A percentile compares a stretch with the other conserved stretches of the same genome.
phyloP scores from a whole-genome alignment of 208 protist genomes.

The Dictyostelium gargantuum region DNA sequence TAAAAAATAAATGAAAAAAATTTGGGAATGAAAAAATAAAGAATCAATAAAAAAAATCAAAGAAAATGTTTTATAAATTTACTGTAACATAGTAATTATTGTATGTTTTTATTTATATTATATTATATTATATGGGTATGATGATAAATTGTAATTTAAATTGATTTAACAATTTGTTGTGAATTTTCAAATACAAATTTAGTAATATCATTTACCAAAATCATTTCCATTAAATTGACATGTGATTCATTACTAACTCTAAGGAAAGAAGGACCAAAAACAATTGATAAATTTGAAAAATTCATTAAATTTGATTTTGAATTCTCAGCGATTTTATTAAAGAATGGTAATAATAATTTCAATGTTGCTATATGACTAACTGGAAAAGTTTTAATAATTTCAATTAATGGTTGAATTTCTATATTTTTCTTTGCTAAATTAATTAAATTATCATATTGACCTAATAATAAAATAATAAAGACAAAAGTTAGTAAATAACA shows the following conservation, averaged over 20 bases:
- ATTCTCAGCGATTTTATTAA: slow-evolving; percentile 20
- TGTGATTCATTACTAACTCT: background rate
- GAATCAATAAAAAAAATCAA: too few species aligned
- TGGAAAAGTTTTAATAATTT: slow-evolving; percentile 22
- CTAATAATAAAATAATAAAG: background rate
- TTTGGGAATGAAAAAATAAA: too few species aligned
- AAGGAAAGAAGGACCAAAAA: slow-evolving; percentile 31
- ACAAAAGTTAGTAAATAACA: background rate
- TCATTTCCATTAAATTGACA: background rate
- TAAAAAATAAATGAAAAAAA: too few species aligned
- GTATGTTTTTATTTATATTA: too few species aligned
- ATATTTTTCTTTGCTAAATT: background rate
- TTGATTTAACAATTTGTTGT: background rate
- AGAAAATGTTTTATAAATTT: too few species aligned
- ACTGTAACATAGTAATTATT: too few species aligned
- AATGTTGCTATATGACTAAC: background rate
- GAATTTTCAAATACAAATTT: slow-evolving; percentile 15
- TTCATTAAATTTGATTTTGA: slow-evolving; percentile 36
- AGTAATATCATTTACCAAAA: background rate
- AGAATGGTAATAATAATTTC: slow-evolving; percentile 3
- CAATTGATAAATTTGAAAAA: slow-evolving; percentile 11
- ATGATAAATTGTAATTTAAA: too few species aligned
- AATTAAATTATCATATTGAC: slow-evolving; percentile 53
- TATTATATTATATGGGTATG: too few species aligned
- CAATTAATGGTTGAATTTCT: background rate